Conservation (phyloP, 2,329 filamentous ascomycete species). For the Fusarium tanahbumbuense region DNA sequence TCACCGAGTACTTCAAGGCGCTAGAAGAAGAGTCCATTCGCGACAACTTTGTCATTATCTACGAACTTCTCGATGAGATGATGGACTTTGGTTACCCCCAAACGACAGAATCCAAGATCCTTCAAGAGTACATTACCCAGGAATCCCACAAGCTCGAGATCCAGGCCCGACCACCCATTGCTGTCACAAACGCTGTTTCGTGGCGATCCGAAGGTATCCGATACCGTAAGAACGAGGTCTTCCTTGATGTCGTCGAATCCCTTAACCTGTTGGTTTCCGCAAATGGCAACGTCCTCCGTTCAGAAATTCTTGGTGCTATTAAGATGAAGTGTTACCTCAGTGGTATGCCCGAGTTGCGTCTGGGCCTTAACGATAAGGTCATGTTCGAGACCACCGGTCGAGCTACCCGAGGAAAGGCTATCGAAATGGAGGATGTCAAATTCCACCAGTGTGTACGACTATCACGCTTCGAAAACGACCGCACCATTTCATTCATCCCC, state of each 20-base stretch:
- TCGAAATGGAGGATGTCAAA: conserved; percentile 99
- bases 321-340: conserved; percentile 99
- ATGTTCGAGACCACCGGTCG: conserved; percentile 99
- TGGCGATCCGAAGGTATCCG: conserved; percentile 98
- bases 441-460: conserved; percentile 98
- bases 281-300: conserved; percentile 93
- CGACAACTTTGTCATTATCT: conserved; percentile 99
- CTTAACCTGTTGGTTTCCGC: conserved; percentile 95
- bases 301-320: conserved; percentile 94
- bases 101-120: conserved; percentile 97
- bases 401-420: conserved; percentile 93
- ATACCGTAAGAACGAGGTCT: conserved; percentile 99
- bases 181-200: conserved; percentile 96
- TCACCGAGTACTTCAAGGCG: conserved; percentile 99
- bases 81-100: conserved; percentile 99
- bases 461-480: conserved; percentile 96
- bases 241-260: conserved; percentile 96
- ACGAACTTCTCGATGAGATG: conserved; percentile 99
- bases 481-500: conserved; percentile 98
- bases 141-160: conserved; percentile 99
- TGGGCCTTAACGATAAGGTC: conserved; percentile 98
- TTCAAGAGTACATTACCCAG: conserved; percentile 99
- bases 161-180: conserved; percentile 94
- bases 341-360: conserved; percentile 94
- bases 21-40: conserved; percentile 98